Evolutionary conservation across 345 rosid genomes (phyloP), one percentile per base, ranked within the genome.

Genomic region (Psidium friedrichsthalianum): DNA sequence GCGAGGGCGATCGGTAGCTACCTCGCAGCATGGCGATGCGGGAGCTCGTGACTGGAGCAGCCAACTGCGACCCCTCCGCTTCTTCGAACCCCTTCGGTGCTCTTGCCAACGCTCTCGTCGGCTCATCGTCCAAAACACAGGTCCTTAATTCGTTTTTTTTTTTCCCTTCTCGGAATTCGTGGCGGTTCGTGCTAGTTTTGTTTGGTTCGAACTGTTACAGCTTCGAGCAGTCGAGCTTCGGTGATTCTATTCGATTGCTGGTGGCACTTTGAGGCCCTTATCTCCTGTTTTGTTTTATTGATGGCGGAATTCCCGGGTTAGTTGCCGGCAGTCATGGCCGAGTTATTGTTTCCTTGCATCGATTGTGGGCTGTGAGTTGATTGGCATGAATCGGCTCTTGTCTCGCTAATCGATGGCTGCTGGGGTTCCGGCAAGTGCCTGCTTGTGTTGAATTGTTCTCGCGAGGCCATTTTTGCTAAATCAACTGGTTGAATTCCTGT

Each of bases 101-200:
- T 87, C 94, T 97, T 55, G 96, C 99, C 89, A 97, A 96, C 94
- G 93, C 95, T 81, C 90, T 97, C 51, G 90, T 95, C 51, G 98
- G 98, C 85, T 94, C 99, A 6, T 96, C 99, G 84, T 96, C 98
- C 86, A 96, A 96, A 89, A 93, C 93, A 54, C 98, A 94, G 99
- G 99, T 95, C 69, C 82, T 59, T 78, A 25, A 87, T 85, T 78
- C 20, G 85, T 47, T 20, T 49, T 40, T 0, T 12, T 47, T 53
- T 53, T 16, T 47, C 47, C n/a, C n/a, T n/a, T 49, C 36, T 56
- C n/a, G 6, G 25, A 27, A 78, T 16, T 16, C 40, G 27, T 82
- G 87, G 27, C 27, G 27, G 74, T 83, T 82, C 36, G 13, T 16
- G 47, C 51, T 11, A 29, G 61, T 14, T 82, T 82, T 15, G 25